Base-by-base conservation (phyloP, 495 filamentous ascomycete species). In the Chaetomium fimeti region DNA sequence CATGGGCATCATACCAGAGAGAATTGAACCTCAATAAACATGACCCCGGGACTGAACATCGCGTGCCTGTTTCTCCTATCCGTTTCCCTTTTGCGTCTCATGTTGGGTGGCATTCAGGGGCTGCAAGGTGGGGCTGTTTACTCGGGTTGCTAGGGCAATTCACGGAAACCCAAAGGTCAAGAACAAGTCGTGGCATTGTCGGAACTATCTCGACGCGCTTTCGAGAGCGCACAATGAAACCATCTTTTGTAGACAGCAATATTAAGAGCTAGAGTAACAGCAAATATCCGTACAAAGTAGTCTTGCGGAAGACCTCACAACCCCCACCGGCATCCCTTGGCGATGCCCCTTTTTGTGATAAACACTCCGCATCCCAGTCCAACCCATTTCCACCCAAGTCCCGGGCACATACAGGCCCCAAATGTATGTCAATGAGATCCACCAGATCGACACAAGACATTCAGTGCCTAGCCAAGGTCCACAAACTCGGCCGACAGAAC, bases 281-380 rank as follows among this genome's bases (percentile, higher is more conserved):
- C 52, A 55, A 55, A 18, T 36, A 20, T 32, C 11, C 25, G 15
- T 38, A 28, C 16, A 55, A 18, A n/a, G 16, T 15, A 7, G 6
- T n/a, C 28, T 13, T n/a, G 11, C 27, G 28, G 18, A 20, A 42
- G 20, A 15, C 12, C n/a, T n/a, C n/a, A 0, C 6, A 25, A 12
- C 55, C 55, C 55, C 32, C 27, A 11, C 55, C 36, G 42, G 43
- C 5, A 8, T 40, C 32, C 22, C 55, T 43, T 57, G 55, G 55
- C 55, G 32, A 16, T 15, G 15, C 55, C 55, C 55, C 55, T 43
- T 57, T 42, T 57, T 25, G 13, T 18, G n/a, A 7, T 29, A 40
- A 57, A 15, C 22, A 42, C 8, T 16, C n/a, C 8, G 29, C 0
- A 3, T 25, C 22, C 32, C 22, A 18, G 12, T 18, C 36, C 22